A percentile compares a stretch with the other conserved stretches of the same genome.
Evolutionary conservation across 495 filamentous ascomycete species (phyloP).

Genomic region (Tuber microsphaerosporum): DNA sequence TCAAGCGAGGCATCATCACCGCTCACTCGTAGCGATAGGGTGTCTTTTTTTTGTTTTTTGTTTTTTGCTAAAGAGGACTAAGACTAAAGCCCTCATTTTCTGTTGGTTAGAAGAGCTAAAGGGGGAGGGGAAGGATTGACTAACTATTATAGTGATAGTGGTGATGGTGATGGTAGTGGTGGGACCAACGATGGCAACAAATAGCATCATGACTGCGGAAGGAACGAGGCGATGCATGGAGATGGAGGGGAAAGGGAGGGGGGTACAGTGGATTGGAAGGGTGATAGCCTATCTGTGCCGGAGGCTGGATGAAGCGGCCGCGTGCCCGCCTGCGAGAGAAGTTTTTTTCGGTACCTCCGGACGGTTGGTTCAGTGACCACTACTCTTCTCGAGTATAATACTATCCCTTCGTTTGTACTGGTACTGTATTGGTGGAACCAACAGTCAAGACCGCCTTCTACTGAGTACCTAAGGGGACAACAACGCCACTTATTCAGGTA

Average conservation of each 20-base stretch:
- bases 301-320: background rate
- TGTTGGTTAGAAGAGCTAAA: background rate
- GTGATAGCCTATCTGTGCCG: background rate
- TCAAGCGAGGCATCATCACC: background rate
- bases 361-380: background rate
- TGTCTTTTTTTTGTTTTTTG: background rate
- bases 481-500: background rate
- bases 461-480: background rate
- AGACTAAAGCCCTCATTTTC: background rate
- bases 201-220: background rate
- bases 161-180: background rate
- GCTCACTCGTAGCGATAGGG: background rate
- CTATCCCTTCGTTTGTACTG: background rate
- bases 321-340: background rate
- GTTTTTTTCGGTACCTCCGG: background rate
- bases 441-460: background rate
- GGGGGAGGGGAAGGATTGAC: background rate
- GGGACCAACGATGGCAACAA: background rate
- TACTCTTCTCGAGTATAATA: background rate
- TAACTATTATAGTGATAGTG: background rate
- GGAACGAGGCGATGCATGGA: background rate
- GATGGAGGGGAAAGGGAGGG: background rate
- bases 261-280: background rate
- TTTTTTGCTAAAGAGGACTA: background rate
- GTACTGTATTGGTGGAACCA: background rate